Base-by-base conservation (phyloP, 371 early-diverging fungal genomes). In the Mortierella sp. region DNA sequence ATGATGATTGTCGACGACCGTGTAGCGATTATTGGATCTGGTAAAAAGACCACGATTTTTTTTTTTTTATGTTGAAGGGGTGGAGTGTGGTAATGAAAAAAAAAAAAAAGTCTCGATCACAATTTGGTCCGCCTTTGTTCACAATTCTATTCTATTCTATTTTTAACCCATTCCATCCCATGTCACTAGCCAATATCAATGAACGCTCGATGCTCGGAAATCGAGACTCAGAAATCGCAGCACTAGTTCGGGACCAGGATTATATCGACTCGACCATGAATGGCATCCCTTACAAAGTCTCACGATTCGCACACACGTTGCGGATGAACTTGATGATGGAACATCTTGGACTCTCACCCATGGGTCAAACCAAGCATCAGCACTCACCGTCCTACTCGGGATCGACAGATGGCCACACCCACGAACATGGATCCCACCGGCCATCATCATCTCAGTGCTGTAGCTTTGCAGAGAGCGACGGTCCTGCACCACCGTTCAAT, bases 1-100 rank as follows among this genome's bases (percentile, higher is more conserved):
- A 75, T 97, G 60, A 89, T 97, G 90, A 95, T 98, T 76, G 93
- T 95, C 4, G 98, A 98, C 82, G 96, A 96, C 72, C 86, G 88
- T 11, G 84, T 88, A 59, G 93, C 91, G 26, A 84, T 98, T 47
- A 89, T 95, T 83, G 98, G 98, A 0, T 94, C 94, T 37, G 90
- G 88, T 85, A 85, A 66, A 57, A 18, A 1, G 7, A 0, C 21
- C 18, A 6, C 16, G 28, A 4, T 43, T 11, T 0, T 18, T 18
- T 18, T 19, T n/a, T 56, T n/a, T 53, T 43, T 37, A 2, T 56
- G 11, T 15, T 60, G 26, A 6, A 16, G 46, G 9, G 16, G 16
- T 46, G 16, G 46, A 46, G 16, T 16, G n/a, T n/a, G n/a, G n/a
- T n/a, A n/a, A n/a, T n/a, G n/a, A n/a, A n/a, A n/a, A n/a, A n/a